Percentiles rank a stretch among this genome's conserved stretches.
Evolutionary conservation across 1,139 yeast genomes (phyloP).

Genomic region (Taphrina flavorubra): DNA sequence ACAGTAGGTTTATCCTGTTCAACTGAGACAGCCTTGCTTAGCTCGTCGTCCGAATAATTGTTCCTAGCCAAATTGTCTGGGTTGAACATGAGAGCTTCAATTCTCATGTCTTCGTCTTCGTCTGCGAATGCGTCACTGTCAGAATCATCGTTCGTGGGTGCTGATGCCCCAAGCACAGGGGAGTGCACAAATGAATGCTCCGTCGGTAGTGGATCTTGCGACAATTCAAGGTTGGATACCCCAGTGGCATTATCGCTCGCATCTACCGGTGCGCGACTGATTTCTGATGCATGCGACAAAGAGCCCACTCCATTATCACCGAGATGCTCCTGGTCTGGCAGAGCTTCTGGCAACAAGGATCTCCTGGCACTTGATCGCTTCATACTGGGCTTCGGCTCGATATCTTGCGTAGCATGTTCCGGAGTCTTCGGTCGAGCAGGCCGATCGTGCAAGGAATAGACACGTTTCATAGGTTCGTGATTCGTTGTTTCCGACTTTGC

Average conservation of each 20-base stretch:
- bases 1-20: not conserved
- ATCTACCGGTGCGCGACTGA: not conserved
- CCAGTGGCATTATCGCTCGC: not conserved
- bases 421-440: slow-evolving; percentile 3
- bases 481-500: not conserved
- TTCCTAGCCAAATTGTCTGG: not conserved
- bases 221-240: too few species aligned
- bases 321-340: not conserved
- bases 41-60: slow-evolving; percentile 5
- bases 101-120: slow-evolving; percentile 11
- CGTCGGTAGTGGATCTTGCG: not conserved
- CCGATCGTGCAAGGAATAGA: slow-evolving; percentile 5
- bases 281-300: too few species aligned
- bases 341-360: not conserved
- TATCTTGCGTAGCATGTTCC: not conserved
- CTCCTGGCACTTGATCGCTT: slow-evolving; percentile 3
- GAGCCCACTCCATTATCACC: not conserved
- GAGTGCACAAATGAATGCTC: not conserved
- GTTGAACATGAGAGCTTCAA: slow-evolving; percentile 24
- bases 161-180: not conserved
- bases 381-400: not conserved
- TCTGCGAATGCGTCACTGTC: slow-evolving; percentile 10
- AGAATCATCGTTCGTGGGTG: not conserved
- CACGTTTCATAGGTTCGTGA: not conserved
- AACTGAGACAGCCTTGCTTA: not conserved